phyloP scores from a whole-genome alignment of 2,329 filamentous ascomycete genomes.

The Aspergillus vadensis region DNA sequence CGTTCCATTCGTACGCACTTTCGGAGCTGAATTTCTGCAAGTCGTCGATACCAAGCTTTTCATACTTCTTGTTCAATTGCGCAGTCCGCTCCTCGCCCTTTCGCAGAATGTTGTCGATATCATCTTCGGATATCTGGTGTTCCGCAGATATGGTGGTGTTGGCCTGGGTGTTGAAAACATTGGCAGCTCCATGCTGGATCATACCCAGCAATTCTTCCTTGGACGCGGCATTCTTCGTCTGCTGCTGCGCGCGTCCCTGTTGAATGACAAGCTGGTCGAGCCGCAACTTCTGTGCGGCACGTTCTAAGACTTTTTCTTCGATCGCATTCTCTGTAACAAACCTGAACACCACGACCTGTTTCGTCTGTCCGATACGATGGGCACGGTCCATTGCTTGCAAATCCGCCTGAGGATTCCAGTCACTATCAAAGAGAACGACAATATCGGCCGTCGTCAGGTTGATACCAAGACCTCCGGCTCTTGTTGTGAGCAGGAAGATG shows the following conservation, averaged over 20 bases:
- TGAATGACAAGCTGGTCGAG: slow-evolving; percentile 98
- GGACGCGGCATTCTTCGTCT: slow-evolving; percentile 85
- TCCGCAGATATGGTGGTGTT: slow-evolving; percentile 61
- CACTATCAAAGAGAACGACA: slow-evolving; percentile 93
- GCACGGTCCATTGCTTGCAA: slow-evolving; percentile 98
- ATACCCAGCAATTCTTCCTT: slow-evolving; percentile 96
- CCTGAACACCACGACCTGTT: slow-evolving; percentile 94
- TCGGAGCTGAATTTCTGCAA: slow-evolving; percentile 97
- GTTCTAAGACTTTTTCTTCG: slow-evolving; percentile 95
- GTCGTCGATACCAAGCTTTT: slow-evolving; percentile 95
- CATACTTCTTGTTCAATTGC: slow-evolving; percentile 88
- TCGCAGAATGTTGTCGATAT: slow-evolving; percentile 84
- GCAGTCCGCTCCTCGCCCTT: slow-evolving; percentile 88
- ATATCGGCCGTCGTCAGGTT: slow-evolving; percentile 95
- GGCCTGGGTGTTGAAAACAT: slow-evolving; percentile 78
- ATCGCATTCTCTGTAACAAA: slow-evolving; percentile 98
- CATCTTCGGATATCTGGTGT: slow-evolving; percentile 74
- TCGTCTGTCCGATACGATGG: slow-evolving; percentile 97
- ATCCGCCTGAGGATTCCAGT: slow-evolving; percentile 99
- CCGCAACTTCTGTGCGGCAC: slow-evolving; percentile 93
- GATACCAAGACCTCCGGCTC: slow-evolving; percentile 94
- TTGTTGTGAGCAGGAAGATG: slow-evolving; percentile 90
- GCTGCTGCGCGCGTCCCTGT: slow-evolving; percentile 89
- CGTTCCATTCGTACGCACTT: slow-evolving; percentile 98
- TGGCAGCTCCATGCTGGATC: slow-evolving; percentile 98